phyloP scores from a whole-genome alignment of 2,329 filamentous ascomycete genomes.

The Fonsecaea multimorphosa region DNA sequence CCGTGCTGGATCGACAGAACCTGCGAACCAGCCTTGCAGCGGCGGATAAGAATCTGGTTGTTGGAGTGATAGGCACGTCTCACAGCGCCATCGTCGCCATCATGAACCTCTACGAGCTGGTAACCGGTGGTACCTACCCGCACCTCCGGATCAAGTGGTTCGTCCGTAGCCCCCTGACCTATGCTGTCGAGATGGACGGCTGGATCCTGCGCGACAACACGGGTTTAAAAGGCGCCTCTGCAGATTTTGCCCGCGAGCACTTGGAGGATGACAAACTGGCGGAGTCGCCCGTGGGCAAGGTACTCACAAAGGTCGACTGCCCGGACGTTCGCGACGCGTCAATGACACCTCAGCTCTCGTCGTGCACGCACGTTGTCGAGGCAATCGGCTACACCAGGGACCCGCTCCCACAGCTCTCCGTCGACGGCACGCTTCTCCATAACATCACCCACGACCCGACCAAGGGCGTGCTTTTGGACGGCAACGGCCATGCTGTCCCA shows the following conservation, averaged over 20 bases:
- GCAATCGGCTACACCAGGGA: conserved; percentile 65
- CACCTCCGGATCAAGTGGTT: conserved; percentile 66
- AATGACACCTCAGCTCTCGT: conserved; percentile 50
- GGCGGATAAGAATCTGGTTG: conserved; percentile 41
- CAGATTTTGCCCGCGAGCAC: conserved; percentile 64
- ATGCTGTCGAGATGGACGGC: conserved; percentile 64
- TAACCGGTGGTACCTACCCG: conserved; percentile 56
- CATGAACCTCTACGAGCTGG: conserved; percentile 64
- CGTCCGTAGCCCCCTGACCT: conserved; percentile 64
- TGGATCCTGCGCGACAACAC: conserved; percentile 71
- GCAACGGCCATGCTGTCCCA: conserved; percentile 51
- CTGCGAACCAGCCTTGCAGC: conserved; percentile 51
- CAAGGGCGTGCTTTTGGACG: conserved; percentile 57
- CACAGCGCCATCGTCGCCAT: conserved; percentile 69
- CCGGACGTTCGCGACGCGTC: conserved; percentile 55
- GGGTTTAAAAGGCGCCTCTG: conserved; percentile 67
- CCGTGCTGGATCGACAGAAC: conserved; percentile 60
- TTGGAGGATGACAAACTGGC: conserved; percentile 60
- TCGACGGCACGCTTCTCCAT: conserved; percentile 43
- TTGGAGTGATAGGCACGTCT: conserved; percentile 67
- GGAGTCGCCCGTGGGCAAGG: conserved; percentile 53
- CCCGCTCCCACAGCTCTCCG: conserved; percentile 56
- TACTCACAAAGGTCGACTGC: conserved; percentile 57
- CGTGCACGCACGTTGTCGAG: conserved; percentile 61
- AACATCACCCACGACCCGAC: conserved; percentile 43